Percentiles rank a stretch among this genome's conserved stretches.
Conservation (phyloP, 2,329 filamentous ascomycete genomes). For the Beauveria sp. region DNA sequence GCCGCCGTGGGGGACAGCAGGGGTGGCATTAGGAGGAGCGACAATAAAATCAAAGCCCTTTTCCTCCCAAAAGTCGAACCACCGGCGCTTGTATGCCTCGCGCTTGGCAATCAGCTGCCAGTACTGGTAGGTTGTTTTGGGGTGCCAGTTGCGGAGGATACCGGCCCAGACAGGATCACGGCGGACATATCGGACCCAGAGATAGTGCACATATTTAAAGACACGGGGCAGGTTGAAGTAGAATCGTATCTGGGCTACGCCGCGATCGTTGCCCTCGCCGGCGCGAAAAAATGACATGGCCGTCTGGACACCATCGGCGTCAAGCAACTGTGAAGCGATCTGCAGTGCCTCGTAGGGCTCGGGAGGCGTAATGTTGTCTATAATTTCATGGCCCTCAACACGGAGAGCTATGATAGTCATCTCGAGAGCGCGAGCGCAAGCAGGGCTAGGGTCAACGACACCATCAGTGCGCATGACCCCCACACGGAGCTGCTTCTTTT, state of each 20-base stretch:
- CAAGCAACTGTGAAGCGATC: constrained; percentile 73
- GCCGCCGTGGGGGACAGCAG: constrained; percentile 76
- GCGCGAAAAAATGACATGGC: constrained; percentile 69
- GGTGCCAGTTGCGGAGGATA: constrained; percentile 63
- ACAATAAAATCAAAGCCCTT: constrained; percentile 70
- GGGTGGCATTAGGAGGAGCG: constrained; percentile 81
- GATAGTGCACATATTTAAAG: constrained; percentile 77
- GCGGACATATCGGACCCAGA: constrained; percentile 80
- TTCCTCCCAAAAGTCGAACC: constrained; percentile 80
- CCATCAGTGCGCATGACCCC: constrained; percentile 73
- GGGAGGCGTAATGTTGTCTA: constrained; percentile 55
- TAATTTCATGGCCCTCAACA: constrained; percentile 67
- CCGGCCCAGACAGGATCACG: constrained; percentile 72
- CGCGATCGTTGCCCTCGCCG: constrained; percentile 73
- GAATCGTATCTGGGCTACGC: constrained; percentile 65
- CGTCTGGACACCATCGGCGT: constrained; percentile 74
- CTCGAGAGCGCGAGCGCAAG: constrained; percentile 69
- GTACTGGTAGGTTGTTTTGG: constrained; percentile 68
- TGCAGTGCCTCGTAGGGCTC: constrained; percentile 67
- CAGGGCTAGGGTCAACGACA: constrained; percentile 80
- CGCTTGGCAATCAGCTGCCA: constrained; percentile 74
- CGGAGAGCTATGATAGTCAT: constrained; percentile 62
- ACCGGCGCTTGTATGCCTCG: constrained; percentile 68
- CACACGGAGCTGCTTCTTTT: constrained; percentile 59
- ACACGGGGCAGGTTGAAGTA: constrained; percentile 67